Conservation (phyloP, 169 alveolate genomes). For the Plasmodium cynomolgi region DNA sequence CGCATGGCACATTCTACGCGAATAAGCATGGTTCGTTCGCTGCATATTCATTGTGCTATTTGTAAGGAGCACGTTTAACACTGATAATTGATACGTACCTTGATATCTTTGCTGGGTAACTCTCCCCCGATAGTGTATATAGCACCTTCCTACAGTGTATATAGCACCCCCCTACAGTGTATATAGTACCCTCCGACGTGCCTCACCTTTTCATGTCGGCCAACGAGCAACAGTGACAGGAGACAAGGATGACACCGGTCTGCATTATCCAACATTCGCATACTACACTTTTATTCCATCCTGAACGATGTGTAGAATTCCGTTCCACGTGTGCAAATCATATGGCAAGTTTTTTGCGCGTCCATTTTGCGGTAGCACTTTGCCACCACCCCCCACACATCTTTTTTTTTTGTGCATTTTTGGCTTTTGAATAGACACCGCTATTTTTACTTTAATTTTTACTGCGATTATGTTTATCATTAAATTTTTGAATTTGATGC, state of each 20-base stretch:
- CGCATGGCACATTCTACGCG: background rate
- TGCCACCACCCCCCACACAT: background rate
- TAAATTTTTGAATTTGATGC: slow-evolving; percentile 2
- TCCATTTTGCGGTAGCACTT: background rate
- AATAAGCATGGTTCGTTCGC: background rate
- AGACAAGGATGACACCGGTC: background rate
- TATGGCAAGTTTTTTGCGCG: background rate
- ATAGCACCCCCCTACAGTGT: background rate
- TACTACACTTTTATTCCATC: background rate
- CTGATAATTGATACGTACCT: background rate
- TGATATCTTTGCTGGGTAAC: background rate
- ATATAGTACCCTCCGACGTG: background rate
- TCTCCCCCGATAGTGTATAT: background rate
- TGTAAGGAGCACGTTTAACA: background rate
- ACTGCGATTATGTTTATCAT: background rate
- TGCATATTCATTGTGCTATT: background rate
- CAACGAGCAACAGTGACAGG: background rate
- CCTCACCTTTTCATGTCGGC: background rate
- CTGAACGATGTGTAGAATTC: background rate
- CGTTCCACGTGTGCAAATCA: background rate
- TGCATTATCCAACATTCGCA: background rate
- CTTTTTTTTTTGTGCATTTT: background rate
- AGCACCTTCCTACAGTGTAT: background rate
- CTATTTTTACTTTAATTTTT: background rate
- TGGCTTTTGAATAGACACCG: background rate